phyloP scores from a whole-genome alignment of 2,329 filamentous ascomycete genomes.

The Aspergillus arachidicola region DNA sequence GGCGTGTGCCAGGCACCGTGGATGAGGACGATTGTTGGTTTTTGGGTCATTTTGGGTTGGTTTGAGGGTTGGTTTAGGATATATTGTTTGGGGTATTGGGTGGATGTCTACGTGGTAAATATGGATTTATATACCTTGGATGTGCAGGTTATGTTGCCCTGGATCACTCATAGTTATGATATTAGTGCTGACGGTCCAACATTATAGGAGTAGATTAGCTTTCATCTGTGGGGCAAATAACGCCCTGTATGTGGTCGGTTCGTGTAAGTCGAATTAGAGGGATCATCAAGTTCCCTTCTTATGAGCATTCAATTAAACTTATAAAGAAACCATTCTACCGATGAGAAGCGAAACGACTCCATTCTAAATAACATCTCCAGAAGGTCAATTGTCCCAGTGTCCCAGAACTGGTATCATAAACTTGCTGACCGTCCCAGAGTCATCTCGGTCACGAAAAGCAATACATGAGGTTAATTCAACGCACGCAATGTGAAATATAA shows the following conservation, averaged over 20 bases:
- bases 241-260: background rate
- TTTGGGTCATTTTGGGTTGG: background rate
- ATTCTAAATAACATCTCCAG: background rate
- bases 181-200: background rate
- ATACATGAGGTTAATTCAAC: background rate
- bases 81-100: background rate
- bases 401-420: background rate
- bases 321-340: background rate
- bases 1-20: constrained; percentile 3
- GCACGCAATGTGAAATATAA: background rate
- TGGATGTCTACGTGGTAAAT: background rate
- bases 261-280: background rate
- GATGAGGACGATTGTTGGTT: constrained; percentile 3
- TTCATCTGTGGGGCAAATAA: background rate
- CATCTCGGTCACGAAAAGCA: background rate
- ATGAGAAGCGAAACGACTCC: background rate
- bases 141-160: too few relatives aligned
- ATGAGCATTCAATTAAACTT: background rate
- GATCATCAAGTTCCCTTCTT: background rate
- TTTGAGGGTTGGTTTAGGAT: background rate
- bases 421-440: background rate
- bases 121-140: background rate
- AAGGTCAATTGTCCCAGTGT: background rate
- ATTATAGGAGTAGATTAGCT: background rate
- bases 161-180: background rate